These are phyloP conservation scores for Tulasnella sp. DNA, from an alignment of 768 basidiomycete species.

Conservation along the genomic window DNA sequence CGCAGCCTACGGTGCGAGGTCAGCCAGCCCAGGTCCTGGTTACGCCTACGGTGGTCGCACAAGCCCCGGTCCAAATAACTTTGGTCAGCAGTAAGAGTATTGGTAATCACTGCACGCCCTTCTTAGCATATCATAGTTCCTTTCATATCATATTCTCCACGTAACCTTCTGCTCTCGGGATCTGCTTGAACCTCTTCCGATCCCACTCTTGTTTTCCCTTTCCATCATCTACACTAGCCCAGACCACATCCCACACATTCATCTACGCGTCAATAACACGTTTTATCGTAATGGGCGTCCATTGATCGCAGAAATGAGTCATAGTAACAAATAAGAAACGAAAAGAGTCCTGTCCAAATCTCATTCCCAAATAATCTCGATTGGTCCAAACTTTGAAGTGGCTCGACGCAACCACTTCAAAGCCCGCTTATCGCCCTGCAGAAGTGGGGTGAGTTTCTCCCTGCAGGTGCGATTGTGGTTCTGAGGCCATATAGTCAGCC, in stretches of 20 bases:
- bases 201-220: not conserved
- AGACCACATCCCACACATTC: not conserved
- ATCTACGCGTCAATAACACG: not conserved
- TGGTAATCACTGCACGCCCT: not conserved
- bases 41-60: slow-evolving; percentile 40
- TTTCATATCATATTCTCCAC: not conserved
- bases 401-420: slow-evolving; percentile 23
- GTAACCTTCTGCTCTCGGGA: not conserved
- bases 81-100: not conserved
- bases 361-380: slow-evolving; percentile 26
- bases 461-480: slow-evolving; percentile 25
- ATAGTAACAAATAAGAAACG: slow-evolving; percentile 11
- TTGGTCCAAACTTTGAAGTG: slow-evolving; percentile 21
- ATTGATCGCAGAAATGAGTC: not conserved
- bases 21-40: slow-evolving; percentile 46
- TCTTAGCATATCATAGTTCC: not conserved
- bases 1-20: slow-evolving; percentile 17
- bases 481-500: not conserved
- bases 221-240: not conserved
- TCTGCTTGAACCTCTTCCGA: not conserved
- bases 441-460: slow-evolving; percentile 22
- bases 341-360: not conserved
- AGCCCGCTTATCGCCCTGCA: slow-evolving; percentile 27
- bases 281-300: not conserved
- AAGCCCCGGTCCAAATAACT: not conserved